Evolutionary conservation across 2,329 filamentous ascomycete species (phyloP), one percentile per base, ranked within the genome.

Genomic region (Niveomyces coronatus): DNA sequence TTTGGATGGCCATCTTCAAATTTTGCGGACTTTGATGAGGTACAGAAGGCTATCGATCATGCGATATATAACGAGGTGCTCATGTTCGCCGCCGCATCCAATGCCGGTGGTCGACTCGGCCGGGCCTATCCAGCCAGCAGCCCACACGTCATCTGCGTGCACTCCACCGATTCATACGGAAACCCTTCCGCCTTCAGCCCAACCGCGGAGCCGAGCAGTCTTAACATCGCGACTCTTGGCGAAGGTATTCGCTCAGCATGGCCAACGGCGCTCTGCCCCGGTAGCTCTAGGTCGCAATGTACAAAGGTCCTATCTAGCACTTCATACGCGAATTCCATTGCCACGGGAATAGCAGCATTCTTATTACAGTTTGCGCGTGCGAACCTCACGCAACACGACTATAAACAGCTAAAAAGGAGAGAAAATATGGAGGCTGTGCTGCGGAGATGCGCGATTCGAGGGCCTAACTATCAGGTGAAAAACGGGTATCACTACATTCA

Each of bases 61-160:
- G 35, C 38, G 9, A 20, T n/a, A 11, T 11, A 7, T 15, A 33
- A 37, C 7, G 30, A 40, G 9, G 34, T 43, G 11, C 40, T 47
- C 29, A 32, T 45, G 27, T 45, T 47, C 23, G 45, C 45, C 3
- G 43, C 45, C 20, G 45, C 43, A 5, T 43, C 43, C 2, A 48
- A 48, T 31, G 24, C 29, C 28, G 46, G 46, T 4, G 47, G 34
- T 4, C 34, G 37, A 5, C 30, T n/a, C 4, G 37, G 26, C 4
- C 42, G 42, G 8, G 36, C 47, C 1, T 49, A 36, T 34, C 47
- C 45, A 1, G 47, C 47, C 8, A 36, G 39, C 13, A n/a, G 35
- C 9, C 19, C 14, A 1, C 24, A 29, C 3, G 47, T 49, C 30
- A 42, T 49, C 27, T 45, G 42, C 32, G 37, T 47, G 1, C 41